Evolutionary conservation across 768 basidiomycete species (phyloP), one percentile per base, ranked within the genome.

Genomic region (Lactarius pseudohatsudake): DNA sequence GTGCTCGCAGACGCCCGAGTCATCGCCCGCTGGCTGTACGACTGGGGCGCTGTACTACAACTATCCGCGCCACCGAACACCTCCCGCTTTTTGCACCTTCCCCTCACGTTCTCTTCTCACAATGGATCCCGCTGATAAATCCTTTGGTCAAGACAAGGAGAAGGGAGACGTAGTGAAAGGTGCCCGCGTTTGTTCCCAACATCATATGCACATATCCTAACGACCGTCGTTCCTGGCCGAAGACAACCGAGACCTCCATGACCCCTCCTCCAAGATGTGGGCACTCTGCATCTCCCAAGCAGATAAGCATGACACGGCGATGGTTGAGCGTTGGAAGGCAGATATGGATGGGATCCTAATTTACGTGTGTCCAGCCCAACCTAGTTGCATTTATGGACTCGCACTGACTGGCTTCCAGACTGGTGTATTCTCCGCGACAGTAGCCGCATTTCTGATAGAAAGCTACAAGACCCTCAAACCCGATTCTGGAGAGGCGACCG

Each of bases 301-400:
- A 32, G 56, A 60, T 2, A 30, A 54, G 32, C 38, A 41, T n/a
- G 67, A 68, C 22, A 20, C 34, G 18, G 64, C 15, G 2, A 61
- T 68, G 59, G 55, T 40, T 2, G 36, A 68, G 5, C 59, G 64
- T 18, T 68, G 64, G 64, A 68, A 58, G 36, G 38, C 18, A 4
- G 67, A 66, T 16, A 66, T 66, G 67, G 67, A 68, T 13, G 67
- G 67, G 15, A 68, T 68, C 32, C 64, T 68, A 43, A 66, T 68
- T 26, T 68, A 66, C n/a, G 67, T 68, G 26, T n/a, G 65, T 58
- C 16, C 32, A 20, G 34, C 9, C 15, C 4, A 13, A 26, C 26
- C 4, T 26, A 53, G 50, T 53, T 16, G 4, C 16, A 13, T 18
- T 38, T 38, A 40, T 15, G 59, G 16, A 8, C 38, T 38, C 36